Evolutionary conservation across 2,329 filamentous ascomycete species (phyloP).

Genomic region (Aspergillus candidus): DNA sequence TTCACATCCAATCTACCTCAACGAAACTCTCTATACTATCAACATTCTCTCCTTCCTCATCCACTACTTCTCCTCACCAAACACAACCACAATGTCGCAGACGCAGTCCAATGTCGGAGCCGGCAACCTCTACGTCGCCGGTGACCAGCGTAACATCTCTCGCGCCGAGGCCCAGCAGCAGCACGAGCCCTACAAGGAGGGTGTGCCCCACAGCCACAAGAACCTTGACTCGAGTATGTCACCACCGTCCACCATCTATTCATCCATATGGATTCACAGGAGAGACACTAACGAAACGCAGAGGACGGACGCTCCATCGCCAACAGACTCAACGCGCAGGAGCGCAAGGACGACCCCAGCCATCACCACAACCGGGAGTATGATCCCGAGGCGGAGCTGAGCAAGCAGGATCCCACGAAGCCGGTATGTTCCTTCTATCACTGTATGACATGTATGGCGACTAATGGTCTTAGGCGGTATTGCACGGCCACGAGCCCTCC

Average conservation of each 20-base stretch:
- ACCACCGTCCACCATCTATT: neutral
- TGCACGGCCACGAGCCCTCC: constrained; percentile 44
- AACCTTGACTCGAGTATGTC: constrained; percentile 63
- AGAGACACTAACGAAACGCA: constrained; percentile 11
- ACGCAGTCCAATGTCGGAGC: constrained; percentile 62
- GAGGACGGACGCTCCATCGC: constrained; percentile 43
- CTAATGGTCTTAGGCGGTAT: constrained; percentile 29
- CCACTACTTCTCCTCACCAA: neutral
- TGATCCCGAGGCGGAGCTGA: constrained; percentile 32
- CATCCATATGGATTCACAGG: neutral
- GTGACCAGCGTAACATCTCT: constrained; percentile 65
- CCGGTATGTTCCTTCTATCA: constrained; percentile 27
- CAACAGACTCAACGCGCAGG: constrained; percentile 38
- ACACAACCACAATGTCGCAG: constrained; percentile 24
- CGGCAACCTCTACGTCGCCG: constrained; percentile 63
- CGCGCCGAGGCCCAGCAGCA: constrained; percentile 48
- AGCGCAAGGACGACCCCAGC: constrained; percentile 21
- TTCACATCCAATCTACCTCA: too few species aligned
- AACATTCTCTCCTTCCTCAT: neutral
- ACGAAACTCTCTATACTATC: neutral
- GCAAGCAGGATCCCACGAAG: constrained; percentile 39
- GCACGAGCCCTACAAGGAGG: constrained; percentile 63
- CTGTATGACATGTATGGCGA: neutral
- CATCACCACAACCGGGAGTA: constrained; percentile 22
- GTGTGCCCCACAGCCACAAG: constrained; percentile 62